phyloP scores from a whole-genome alignment of 495 filamentous ascomycete species.

The Tuber microsphaerosporum region DNA sequence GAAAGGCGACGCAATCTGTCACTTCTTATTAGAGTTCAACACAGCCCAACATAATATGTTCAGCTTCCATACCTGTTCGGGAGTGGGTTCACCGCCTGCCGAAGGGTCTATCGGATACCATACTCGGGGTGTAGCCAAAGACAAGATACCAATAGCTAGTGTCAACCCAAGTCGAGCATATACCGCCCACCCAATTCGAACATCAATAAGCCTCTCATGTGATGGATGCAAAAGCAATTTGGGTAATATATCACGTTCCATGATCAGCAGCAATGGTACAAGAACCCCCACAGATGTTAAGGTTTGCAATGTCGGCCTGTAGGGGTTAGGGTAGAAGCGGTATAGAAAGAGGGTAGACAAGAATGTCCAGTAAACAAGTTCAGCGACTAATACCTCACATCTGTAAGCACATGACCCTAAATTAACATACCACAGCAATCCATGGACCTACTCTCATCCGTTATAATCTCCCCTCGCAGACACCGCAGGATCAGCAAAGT shows the following conservation, averaged over 20 bases:
- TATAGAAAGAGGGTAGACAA: slow-evolving; percentile 30
- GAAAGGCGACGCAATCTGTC: slow-evolving; percentile 30
- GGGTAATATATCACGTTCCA: slow-evolving; percentile 38
- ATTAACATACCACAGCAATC: not conserved
- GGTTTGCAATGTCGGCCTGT: slow-evolving; percentile 23
- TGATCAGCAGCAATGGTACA: slow-evolving; percentile 28
- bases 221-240: slow-evolving; percentile 33
- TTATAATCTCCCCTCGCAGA: not conserved
- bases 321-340: slow-evolving; percentile 35
- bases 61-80: slow-evolving; percentile 21
- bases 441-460: not conserved
- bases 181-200: slow-evolving; percentile 28
- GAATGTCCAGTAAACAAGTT: slow-evolving; percentile 34
- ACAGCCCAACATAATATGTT: not conserved
- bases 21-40: not conserved
- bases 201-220: slow-evolving; percentile 28
- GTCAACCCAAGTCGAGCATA: slow-evolving; percentile 29
- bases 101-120: slow-evolving; percentile 41
- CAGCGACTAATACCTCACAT: slow-evolving; percentile 13
- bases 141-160: slow-evolving; percentile 22
- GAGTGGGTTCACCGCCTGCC: slow-evolving; percentile 16
- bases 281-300: slow-evolving; percentile 25
- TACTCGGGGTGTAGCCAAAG: slow-evolving; percentile 32
- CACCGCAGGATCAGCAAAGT: slow-evolving; percentile 1
- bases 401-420: not conserved